Percentiles rank a stretch among this genome's conserved stretches.
phyloP scores from a whole-genome alignment of 1,139 yeast genomes.

The Geotrichum restrictum region DNA sequence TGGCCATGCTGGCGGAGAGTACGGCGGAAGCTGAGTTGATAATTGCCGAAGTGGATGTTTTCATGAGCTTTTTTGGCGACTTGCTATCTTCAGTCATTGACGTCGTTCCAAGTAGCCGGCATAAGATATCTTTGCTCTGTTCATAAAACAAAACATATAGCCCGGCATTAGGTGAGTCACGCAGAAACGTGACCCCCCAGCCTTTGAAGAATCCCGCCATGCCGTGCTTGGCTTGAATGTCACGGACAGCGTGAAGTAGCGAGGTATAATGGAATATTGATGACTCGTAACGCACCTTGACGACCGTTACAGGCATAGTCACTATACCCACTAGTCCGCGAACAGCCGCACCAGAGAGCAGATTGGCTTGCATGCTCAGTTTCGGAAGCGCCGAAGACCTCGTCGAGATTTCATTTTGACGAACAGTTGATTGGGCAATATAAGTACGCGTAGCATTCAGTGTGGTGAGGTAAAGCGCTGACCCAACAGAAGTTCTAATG shows the following conservation, averaged over 20 bases:
- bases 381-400: conserved; percentile 54
- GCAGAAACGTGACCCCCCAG: conserved; percentile 74
- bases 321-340: conserved; percentile 78
- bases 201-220: conserved; percentile 77
- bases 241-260: conserved; percentile 55
- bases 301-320: conserved; percentile 97
- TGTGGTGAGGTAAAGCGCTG: conserved; percentile 76
- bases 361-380: conserved; percentile 64
- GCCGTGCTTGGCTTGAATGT: conserved; percentile 53
- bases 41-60: conserved; percentile 47
- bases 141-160: conserved; percentile 82
- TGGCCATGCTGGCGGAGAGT: conserved; percentile 71
- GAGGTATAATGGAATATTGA: conserved; percentile 68
- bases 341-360: conserved; percentile 72
- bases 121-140: conserved; percentile 52
- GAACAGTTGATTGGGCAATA: conserved; percentile 38
- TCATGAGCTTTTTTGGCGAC: conserved; percentile 5
- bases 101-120: conserved; percentile 21
- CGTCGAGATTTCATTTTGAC: neutral
- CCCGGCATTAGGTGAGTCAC: conserved; percentile 98
- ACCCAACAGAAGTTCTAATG: conserved; percentile 82
- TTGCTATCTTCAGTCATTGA: neutral
- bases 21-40: conserved; percentile 71
- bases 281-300: conserved; percentile 79
- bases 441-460: conserved; percentile 58